phyloP scores from a whole-genome alignment of 768 basidiomycete species.

The Lactarius trivialis region DNA sequence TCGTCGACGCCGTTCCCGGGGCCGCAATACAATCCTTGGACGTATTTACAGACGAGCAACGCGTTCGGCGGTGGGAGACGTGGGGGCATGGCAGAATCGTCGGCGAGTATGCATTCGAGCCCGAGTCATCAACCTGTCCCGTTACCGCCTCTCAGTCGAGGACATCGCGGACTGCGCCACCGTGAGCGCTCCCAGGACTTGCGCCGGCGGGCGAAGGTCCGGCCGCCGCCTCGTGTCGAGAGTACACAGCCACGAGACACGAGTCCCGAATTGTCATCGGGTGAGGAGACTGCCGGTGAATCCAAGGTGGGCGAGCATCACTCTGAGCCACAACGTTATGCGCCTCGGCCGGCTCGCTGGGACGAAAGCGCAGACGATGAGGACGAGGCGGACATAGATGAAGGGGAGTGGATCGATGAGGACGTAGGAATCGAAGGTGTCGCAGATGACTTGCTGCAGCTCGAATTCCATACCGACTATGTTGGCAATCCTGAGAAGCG shows the following conservation, averaged over 20 bases:
- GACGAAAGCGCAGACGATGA: slow-evolving; percentile 37
- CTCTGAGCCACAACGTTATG: slow-evolving; percentile 22
- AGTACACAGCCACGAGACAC: slow-evolving; percentile 81
- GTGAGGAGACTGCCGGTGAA: slow-evolving; percentile 77
- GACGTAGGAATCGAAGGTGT: slow-evolving; percentile 75
- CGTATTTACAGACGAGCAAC: slow-evolving; percentile 45
- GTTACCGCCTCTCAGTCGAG: slow-evolving; percentile 45
- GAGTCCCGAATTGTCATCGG: slow-evolving; percentile 68
- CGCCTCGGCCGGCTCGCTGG: slow-evolving; percentile 27
- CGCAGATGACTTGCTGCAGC: slow-evolving; percentile 61
- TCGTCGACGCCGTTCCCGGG: slow-evolving; percentile 67
- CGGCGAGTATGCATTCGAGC: slow-evolving; percentile 62
- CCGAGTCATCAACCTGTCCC: slow-evolving; percentile 62
- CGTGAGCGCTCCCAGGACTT: slow-evolving; percentile 37
- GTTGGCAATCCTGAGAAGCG: slow-evolving; percentile 61
- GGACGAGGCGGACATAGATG: slow-evolving; percentile 26
- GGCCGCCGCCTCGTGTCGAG: slow-evolving; percentile 71
- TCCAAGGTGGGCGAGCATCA: slow-evolving; percentile 30
- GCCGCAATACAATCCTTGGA: slow-evolving; percentile 62
- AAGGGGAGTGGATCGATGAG: slow-evolving; percentile 41
- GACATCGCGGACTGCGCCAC: slow-evolving; percentile 41
- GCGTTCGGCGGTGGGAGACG: slow-evolving; percentile 19
- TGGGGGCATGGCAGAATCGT: slow-evolving; percentile 32
- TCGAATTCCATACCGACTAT: slow-evolving; percentile 72
- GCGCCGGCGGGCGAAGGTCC: slow-evolving; percentile 33